Evolutionary conservation across 2,329 filamentous ascomycete genomes (phyloP), one percentile per base, ranked within the genome.

Genomic region (Trichoderma atrobrunneum): DNA sequence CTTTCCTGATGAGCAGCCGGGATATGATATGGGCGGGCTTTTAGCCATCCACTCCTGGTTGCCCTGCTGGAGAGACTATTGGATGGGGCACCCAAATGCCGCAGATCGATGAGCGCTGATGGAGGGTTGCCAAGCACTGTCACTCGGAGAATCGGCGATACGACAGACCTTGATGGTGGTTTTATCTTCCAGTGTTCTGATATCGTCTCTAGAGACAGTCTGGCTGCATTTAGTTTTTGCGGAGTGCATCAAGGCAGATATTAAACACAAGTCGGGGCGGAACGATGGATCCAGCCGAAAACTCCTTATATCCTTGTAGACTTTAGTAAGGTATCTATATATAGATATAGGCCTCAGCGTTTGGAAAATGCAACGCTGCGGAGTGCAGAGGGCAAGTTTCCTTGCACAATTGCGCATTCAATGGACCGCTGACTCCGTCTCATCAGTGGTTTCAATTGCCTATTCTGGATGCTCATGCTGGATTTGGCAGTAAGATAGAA

Each of bases 41-140:
- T 54, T 69, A 57, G 21, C 51, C 30, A 32, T 16, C 36, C 56
- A 69, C 26, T 21, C 21, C n/a, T n/a, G 21, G 16, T 18, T 12
- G 34, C 51, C 24, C 24, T 43, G 48, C 11, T 21, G 21, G 21
- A 54, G 48, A 54, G 48, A 54, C 48, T 54, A 24, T 24, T 54
- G 48, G 48, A 43, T 43, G 56, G 39, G 39, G 39, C 39, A 18
- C 67, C 67, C 67, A 54, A 62, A 54, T 70, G 67, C 67, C 67
- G 67, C 67, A 70, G 67, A 70, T 70, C 67, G 57, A 62, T 61
- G 60, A 68, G 34, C 16, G 26, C 21, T 32, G 36, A 28, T 69
- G 36, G 66, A 24, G 26, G 43, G 28, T 61, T 39, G 51, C 34
- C 39, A 65, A 48, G 36, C 26, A 30, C n/a, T 32, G 36, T 51